These are phyloP conservation scores for Penicillium sp. DNA, from an alignment of 2,329 filamentous ascomycete genomes.

Conservation along the genomic window DNA sequence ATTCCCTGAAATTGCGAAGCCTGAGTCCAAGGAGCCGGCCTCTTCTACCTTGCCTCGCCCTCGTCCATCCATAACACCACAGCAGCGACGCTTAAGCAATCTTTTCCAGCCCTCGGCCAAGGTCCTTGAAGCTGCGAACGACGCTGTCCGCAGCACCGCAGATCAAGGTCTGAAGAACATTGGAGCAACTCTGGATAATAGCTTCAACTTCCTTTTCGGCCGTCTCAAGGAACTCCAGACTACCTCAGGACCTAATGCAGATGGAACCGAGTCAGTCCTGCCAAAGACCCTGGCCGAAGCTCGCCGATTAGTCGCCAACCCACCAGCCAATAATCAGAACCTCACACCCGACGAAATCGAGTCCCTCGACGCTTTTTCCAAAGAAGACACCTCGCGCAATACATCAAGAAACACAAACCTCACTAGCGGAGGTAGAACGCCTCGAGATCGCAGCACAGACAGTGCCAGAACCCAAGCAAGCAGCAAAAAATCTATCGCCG, in stretches of 20 bases:
- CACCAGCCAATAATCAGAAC: slow-evolving; percentile 55
- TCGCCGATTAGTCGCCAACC: slow-evolving; percentile 74
- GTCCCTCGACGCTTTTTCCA: slow-evolving; percentile 46
- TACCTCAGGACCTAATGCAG: slow-evolving; percentile 53
- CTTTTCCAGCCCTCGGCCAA: slow-evolving; percentile 83
- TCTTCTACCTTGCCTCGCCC: slow-evolving; percentile 41
- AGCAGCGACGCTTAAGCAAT: slow-evolving; percentile 79
- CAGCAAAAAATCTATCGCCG: slow-evolving; percentile 44
- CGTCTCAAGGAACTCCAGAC: slow-evolving; percentile 71
- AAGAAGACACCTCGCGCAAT: slow-evolving; percentile 39
- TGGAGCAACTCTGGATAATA: slow-evolving; percentile 84
- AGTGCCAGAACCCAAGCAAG: slow-evolving; percentile 55
- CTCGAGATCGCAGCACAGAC: slow-evolving; percentile 76
- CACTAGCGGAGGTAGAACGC: slow-evolving; percentile 66
- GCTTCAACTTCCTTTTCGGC: slow-evolving; percentile 90
- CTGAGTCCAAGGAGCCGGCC: slow-evolving; percentile 34
- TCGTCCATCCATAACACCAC: slow-evolving; percentile 46
- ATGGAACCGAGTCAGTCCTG: slow-evolving; percentile 54
- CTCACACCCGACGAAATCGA: slow-evolving; percentile 57
- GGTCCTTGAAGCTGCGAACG: slow-evolving; percentile 78
- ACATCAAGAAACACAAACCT: slow-evolving; percentile 60
- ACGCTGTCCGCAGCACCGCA: slow-evolving; percentile 82
- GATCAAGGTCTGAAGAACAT: slow-evolving; percentile 93
- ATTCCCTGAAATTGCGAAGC: slow-evolving; percentile 36
- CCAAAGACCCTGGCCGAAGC: slow-evolving; percentile 94